Evolutionary conservation across 2,329 filamentous ascomycete species (phyloP).

Genomic region (Alternaria angustiovoidea): DNA sequence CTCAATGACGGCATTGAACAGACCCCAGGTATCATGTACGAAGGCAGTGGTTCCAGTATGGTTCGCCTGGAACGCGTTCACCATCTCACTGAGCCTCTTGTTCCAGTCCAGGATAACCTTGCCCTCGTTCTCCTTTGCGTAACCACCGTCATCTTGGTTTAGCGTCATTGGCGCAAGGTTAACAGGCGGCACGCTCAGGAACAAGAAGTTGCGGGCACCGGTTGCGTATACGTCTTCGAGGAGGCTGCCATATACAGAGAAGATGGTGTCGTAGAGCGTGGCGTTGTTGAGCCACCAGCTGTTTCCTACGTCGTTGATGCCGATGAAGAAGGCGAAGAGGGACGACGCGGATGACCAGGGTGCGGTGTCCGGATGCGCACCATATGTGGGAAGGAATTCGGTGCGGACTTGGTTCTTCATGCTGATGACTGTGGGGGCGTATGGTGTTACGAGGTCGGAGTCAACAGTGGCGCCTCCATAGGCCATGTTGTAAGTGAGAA

Average conservation of each 20-base stretch:
- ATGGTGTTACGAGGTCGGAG: constrained; percentile 57
- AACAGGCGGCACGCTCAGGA: constrained; percentile 58
- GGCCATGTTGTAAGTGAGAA: constrained; percentile 63
- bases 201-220: constrained; percentile 60
- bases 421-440: constrained; percentile 58
- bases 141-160: constrained; percentile 45
- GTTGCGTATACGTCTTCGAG: constrained; percentile 54
- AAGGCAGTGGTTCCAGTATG: constrained; percentile 56
- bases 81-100: constrained; percentile 53
- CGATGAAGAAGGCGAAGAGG: constrained; percentile 63
- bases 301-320: constrained; percentile 65
- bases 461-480: constrained; percentile 58
- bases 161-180: constrained; percentile 62
- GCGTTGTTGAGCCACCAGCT: constrained; percentile 54
- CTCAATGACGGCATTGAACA: constrained; percentile 64
- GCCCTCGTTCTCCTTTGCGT: constrained; percentile 44
- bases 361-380: constrained; percentile 37
- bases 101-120: constrained; percentile 64
- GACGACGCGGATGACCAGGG: constrained; percentile 56
- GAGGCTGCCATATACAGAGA: constrained; percentile 48
- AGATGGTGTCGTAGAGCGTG: constrained; percentile 46
- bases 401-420: constrained; percentile 61
- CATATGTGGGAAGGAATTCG: constrained; percentile 55
- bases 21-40: constrained; percentile 61
- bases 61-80: constrained; percentile 48